These are phyloP conservation scores for Arthrinium phaeospermum DNA, from an alignment of 2,329 filamentous ascomycete species.

Conservation along the genomic window DNA sequence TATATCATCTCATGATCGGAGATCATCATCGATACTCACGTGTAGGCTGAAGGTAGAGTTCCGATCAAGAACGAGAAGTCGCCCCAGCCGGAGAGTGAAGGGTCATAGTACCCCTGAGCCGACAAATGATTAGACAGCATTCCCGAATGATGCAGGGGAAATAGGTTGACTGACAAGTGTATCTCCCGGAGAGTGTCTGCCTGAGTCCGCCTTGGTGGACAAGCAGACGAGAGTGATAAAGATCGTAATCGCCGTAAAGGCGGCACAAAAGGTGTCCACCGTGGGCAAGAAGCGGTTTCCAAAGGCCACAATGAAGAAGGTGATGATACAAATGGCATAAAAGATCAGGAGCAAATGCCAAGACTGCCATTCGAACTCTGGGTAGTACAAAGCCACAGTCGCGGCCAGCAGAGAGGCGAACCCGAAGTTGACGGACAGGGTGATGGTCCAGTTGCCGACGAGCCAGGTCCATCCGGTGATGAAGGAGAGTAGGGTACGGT, in stretches of 20 bases:
- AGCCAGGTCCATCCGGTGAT: slow-evolving; percentile 60
- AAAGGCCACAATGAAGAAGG: slow-evolving; percentile 61
- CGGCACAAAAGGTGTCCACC: slow-evolving; percentile 63
- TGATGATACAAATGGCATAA: slow-evolving; percentile 61
- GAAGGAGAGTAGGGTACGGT: slow-evolving; percentile 54
- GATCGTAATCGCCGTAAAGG: slow-evolving; percentile 61
- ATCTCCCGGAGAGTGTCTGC: slow-evolving; percentile 56
- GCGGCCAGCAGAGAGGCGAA: slow-evolving; percentile 60
- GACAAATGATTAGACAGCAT: neutral
- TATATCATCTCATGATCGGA: too few relatives aligned
- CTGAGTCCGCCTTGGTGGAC: slow-evolving; percentile 58
- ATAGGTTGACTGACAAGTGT: slow-evolving; percentile 45
- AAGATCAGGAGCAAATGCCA: slow-evolving; percentile 69
- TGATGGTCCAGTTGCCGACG: slow-evolving; percentile 58
- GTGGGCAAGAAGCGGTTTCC: slow-evolving; percentile 63
- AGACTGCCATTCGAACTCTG: slow-evolving; percentile 53
- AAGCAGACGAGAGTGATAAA: slow-evolving; percentile 62
- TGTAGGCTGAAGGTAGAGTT: slow-evolving; percentile 62
- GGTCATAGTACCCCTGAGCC: slow-evolving; percentile 57
- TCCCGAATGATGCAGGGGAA: neutral
- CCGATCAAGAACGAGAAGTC: slow-evolving; percentile 68
- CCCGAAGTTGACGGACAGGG: slow-evolving; percentile 59
- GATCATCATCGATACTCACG: slow-evolving; percentile 31
- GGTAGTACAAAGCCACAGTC: slow-evolving; percentile 58
- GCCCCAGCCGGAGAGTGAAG: slow-evolving; percentile 61